phyloP scores from a whole-genome alignment of 1,284 basidiomycete species.

The Trametes pubescens region DNA sequence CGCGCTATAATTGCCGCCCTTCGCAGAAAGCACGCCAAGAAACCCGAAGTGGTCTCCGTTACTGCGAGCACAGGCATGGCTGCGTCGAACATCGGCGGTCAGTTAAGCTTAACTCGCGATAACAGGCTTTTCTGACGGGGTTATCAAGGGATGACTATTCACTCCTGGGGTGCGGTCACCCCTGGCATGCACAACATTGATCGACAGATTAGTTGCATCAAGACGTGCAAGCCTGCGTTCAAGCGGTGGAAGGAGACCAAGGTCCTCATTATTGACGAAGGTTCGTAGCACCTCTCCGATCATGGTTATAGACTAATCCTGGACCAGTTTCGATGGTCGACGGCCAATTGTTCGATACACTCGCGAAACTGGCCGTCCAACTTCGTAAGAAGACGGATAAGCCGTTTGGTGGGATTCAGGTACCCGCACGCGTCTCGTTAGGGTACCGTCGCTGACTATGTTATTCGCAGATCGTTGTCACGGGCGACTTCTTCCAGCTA shows the following conservation, averaged over 20 bases:
- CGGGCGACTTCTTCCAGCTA: conserved; percentile 97
- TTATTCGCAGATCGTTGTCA: conserved; percentile 74
- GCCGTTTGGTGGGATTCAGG: conserved; percentile 97
- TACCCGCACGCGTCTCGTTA: conserved; percentile 40
- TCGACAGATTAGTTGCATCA: conserved; percentile 47
- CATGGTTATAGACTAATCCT: not conserved
- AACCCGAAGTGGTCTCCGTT: conserved; percentile 57
- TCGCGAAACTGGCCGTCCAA: conserved; percentile 51
- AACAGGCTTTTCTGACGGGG: not conserved
- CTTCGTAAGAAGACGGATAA: conserved; percentile 61
- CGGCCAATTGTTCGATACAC: conserved; percentile 90
- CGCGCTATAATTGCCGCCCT: conserved; percentile 64
- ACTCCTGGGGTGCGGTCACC: conserved; percentile 50
- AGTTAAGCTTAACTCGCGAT: not conserved
- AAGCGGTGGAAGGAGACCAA: conserved; percentile 53
- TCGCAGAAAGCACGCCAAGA: conserved; percentile 55
- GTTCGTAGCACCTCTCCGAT: conserved; percentile 48
- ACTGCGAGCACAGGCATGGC: conserved; percentile 70
- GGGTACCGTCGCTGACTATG: not conserved
- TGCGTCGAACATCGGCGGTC: conserved; percentile 71
- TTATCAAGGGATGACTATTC: conserved; percentile 47
- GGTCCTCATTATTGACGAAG: conserved; percentile 95
- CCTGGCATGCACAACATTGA: conserved; percentile 47
- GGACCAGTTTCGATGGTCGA: conserved; percentile 95
- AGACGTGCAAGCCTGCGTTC: conserved; percentile 47